phyloP scores from a whole-genome alignment of 202 grass and related monocot species.

The Schoenoplectus tabernaemontani region DNA sequence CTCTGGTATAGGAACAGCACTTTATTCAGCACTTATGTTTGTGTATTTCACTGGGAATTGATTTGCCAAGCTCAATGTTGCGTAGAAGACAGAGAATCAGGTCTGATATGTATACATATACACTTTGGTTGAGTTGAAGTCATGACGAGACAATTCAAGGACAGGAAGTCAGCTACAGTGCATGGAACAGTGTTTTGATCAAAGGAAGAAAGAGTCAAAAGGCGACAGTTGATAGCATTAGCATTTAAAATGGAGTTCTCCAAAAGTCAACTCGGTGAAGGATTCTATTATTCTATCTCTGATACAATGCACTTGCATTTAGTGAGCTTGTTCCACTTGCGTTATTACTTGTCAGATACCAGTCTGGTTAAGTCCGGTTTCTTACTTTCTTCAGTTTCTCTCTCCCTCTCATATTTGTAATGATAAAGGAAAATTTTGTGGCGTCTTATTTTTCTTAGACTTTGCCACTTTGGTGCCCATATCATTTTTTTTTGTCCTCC shows the following conservation, averaged over 20 bases:
- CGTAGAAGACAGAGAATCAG: not conserved
- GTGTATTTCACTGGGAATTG: not conserved
- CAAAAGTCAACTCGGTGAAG: slow-evolving; percentile 22
- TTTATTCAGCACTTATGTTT: too few relatives aligned
- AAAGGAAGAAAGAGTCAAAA: slow-evolving; percentile 8
- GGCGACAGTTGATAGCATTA: slow-evolving; percentile 1
- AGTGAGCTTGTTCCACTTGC: not conserved
- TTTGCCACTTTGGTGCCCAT: too few relatives aligned
- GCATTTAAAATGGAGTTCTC: slow-evolving; percentile 8
- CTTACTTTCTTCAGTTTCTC: too few relatives aligned
- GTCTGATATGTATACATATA: slow-evolving; percentile 1
- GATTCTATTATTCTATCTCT: not conserved
- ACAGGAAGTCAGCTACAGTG: not conserved
- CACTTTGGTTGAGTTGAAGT: not conserved
- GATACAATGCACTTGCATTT: not conserved
- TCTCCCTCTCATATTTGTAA: too few relatives aligned
- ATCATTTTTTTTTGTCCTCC: too few relatives aligned
- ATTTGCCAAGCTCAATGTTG: not conserved
- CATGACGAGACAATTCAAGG: not conserved
- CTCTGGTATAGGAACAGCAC: not conserved
- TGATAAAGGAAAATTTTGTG: too few relatives aligned
- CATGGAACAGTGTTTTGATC: not conserved
- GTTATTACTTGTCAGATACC: too few relatives aligned
- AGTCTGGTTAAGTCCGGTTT: too few relatives aligned
- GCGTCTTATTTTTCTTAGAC: too few relatives aligned